Evolutionary conservation across 2,329 filamentous ascomycete species (phyloP).

Genomic region (Colletotrichum endophyticum): DNA sequence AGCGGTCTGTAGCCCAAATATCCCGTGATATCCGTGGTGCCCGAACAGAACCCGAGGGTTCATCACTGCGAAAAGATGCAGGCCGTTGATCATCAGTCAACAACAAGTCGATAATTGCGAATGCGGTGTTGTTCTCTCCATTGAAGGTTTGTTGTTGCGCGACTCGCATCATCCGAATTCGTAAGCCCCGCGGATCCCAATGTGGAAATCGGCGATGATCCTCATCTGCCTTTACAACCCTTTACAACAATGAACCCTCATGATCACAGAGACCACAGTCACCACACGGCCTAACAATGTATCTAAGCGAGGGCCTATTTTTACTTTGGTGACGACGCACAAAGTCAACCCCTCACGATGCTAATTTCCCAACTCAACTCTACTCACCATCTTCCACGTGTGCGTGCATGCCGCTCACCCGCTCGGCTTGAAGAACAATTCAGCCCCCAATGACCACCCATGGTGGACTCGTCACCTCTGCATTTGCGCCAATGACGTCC

Average conservation of each 20-base stretch:
- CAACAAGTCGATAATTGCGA: neutral
- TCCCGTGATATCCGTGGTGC: neutral
- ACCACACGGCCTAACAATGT: neutral
- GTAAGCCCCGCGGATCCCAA: neutral
- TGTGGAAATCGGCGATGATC: neutral
- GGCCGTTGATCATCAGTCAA: neutral
- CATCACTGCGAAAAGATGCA: neutral
- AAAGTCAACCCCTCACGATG: neutral
- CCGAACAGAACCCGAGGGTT: neutral
- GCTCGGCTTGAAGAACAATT: neutral
- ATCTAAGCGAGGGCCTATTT: neutral
- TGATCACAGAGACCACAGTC: accelerated
- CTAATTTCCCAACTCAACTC: neutral
- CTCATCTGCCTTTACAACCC: neutral
- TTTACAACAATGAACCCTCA: neutral
- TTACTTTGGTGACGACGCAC: neutral
- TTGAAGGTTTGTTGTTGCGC: neutral
- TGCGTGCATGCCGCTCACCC: neutral
- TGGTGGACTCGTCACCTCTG: neutral
- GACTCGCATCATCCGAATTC: neutral
- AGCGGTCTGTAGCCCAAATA: neutral
- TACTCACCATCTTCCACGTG: neutral
- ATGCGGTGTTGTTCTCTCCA: neutral
- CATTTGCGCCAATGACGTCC: neutral
- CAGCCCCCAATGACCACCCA: neutral